These are phyloP conservation scores for Trebouxia sp. DNA, from an alignment of 139 green algal genomes.

Conservation along the genomic window DNA sequence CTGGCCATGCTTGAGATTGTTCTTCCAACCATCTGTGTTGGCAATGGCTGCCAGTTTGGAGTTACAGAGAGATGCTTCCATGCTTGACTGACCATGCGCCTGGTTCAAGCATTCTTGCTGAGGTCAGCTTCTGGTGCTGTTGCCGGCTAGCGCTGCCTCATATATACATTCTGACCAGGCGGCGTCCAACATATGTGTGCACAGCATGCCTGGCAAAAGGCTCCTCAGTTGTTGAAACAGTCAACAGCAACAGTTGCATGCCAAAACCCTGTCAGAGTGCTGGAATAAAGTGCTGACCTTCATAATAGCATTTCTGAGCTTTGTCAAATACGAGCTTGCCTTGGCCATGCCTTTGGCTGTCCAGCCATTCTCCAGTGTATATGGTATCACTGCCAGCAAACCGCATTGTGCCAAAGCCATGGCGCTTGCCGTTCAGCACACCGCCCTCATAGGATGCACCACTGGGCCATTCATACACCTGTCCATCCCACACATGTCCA, in stretches of 20 bases:
- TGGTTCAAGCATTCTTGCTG: too few species aligned
- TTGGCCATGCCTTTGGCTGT: constrained; percentile 60
- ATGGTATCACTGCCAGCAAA: constrained; percentile 44
- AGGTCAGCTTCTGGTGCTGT: too few species aligned
- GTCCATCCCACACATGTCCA: not conserved
- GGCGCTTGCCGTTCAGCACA: constrained; percentile 48
- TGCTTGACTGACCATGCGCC: too few species aligned
- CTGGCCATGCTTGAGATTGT: constrained; percentile 57
- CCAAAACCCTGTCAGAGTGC: too few species aligned
- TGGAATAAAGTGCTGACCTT: constrained; percentile 52
- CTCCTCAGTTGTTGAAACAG: too few species aligned
- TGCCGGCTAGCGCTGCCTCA: too few species aligned
- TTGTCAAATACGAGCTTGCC: constrained; percentile 54
- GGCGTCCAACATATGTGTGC: too few species aligned
- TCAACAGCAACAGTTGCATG: too few species aligned
- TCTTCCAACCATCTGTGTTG: constrained; percentile 57
- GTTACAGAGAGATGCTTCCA: too few species aligned
- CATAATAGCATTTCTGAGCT: constrained; percentile 49
- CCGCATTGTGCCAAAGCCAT: constrained; percentile 53
- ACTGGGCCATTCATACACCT: constrained; percentile 57
- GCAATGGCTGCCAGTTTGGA: too few species aligned
- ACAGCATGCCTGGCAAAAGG: too few species aligned
- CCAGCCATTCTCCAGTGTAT: constrained; percentile 61
- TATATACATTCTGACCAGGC: too few species aligned
- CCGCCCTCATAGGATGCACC: constrained; percentile 49